Evolutionary conservation across 192 early-diverging fungal species (phyloP).

Genomic region (Geranomyces variabilis): DNA sequence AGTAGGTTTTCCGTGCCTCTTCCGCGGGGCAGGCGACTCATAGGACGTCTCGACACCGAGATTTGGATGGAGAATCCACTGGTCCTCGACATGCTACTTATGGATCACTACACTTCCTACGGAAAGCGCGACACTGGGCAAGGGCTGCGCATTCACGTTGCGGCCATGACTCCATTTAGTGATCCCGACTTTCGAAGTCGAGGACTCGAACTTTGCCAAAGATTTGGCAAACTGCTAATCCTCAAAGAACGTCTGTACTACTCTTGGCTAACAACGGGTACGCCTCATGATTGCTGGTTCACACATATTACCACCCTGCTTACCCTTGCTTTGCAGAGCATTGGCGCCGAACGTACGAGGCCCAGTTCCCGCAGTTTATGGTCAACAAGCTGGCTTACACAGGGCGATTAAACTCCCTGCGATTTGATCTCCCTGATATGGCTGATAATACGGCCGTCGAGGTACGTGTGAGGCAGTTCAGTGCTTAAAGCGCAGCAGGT

Average conservation of each 20-base stretch:
- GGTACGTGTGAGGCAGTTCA: conserved; percentile 18
- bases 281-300: background rate
- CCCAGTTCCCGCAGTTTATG: conserved; percentile 50
- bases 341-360: conserved; percentile 45
- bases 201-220: conserved; percentile 36
- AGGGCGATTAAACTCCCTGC: conserved; percentile 44
- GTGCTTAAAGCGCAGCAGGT: background rate
- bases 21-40: conserved; percentile 33
- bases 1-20: conserved; percentile 41
- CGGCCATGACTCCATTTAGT: conserved; percentile 45
- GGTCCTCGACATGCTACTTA: conserved; percentile 51
- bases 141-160: conserved; percentile 36
- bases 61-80: conserved; percentile 54
- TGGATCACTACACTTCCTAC: conserved; percentile 49
- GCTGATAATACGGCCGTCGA: conserved; percentile 48
- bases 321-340: conserved; percentile 15
- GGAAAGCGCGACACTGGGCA: conserved; percentile 31
- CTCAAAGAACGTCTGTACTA: conserved; percentile 38
- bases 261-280: conserved; percentile 50
- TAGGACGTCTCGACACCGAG: conserved; percentile 46
- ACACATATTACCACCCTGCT: background rate
- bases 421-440: conserved; percentile 55
- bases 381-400: conserved; percentile 47
- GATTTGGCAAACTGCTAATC: conserved; percentile 44
- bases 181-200: conserved; percentile 45